Evolutionary conservation across 441 rosid species (phyloP).

Genomic region (Adansonia rubrostipa): DNA sequence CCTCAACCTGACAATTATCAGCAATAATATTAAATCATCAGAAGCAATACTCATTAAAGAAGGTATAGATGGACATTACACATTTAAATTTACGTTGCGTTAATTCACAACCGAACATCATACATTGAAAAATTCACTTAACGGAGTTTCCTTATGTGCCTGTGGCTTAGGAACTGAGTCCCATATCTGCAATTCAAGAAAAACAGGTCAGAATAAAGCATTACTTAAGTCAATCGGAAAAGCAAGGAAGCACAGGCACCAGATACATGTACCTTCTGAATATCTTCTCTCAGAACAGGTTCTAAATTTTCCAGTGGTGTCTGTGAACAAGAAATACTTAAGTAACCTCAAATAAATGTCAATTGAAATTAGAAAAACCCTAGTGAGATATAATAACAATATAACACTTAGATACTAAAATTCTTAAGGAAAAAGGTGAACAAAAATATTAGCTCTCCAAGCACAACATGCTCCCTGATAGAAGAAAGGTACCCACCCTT

Average conservation of each 20-base stretch:
- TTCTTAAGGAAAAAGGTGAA: constrained; percentile 1
- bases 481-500: constrained; percentile 57
- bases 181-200: constrained; percentile 79
- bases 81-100: background rate
- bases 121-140: constrained; percentile 98
- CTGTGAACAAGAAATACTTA: constrained; percentile 49
- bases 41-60: background rate
- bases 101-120: constrained; percentile 28
- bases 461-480: constrained; percentile 16
- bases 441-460: constrained; percentile 8
- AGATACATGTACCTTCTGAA: constrained; percentile 76
- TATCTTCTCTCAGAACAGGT: constrained; percentile 95
- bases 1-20: constrained; percentile 77
- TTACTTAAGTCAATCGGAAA: constrained; percentile 7
- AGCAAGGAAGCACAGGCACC: constrained; percentile 30
- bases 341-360: background rate
- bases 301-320: constrained; percentile 96
- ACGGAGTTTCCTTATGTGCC: constrained; percentile 88
- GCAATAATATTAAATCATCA: constrained; percentile 24
- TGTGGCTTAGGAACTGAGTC: constrained; percentile 94
- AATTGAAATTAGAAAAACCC: constrained; percentile 17
- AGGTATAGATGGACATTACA: background rate
- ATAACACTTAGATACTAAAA: constrained; percentile 12
- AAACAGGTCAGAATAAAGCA: constrained; percentile 28
- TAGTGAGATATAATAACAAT: constrained; percentile 1